Evolutionary conservation across 495 filamentous ascomycete genomes (phyloP).

Genomic region (Symbiotaphrina buchneri): DNA sequence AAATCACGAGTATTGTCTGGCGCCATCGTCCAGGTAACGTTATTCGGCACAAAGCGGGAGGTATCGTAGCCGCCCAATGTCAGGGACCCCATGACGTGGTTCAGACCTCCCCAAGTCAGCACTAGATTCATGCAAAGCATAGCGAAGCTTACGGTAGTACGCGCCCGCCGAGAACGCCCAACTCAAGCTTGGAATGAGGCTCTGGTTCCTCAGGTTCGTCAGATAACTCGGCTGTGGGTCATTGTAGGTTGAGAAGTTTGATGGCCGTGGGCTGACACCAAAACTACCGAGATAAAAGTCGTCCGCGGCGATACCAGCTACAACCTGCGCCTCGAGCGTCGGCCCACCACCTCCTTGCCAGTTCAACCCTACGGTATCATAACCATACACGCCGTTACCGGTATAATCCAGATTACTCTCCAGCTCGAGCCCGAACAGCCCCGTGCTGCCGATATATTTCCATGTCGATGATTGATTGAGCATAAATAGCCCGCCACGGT

Average conservation of each 20-base stretch:
- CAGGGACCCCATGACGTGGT: slow-evolving; percentile 25
- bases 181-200: slow-evolving; percentile 7
- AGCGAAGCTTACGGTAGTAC: slow-evolving; percentile 18
- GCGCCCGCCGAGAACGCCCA: slow-evolving; percentile 19
- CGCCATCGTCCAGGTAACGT: slow-evolving; percentile 23
- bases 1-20: slow-evolving; percentile 24
- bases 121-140: too few relatives aligned
- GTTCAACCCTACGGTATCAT: slow-evolving; percentile 11
- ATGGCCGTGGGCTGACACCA: slow-evolving; percentile 9
- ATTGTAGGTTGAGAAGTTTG: slow-evolving; percentile 12
- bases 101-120: slow-evolving; percentile 15
- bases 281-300: slow-evolving; percentile 14
- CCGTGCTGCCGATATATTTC: slow-evolving; percentile 5
- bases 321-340: slow-evolving; percentile 7
- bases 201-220: slow-evolving; percentile 6
- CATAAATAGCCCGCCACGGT: slow-evolving; percentile 13
- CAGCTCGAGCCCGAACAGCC: slow-evolving; percentile 8
- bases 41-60: slow-evolving; percentile 23
- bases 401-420: slow-evolving; percentile 9
- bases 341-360: slow-evolving; percentile 6
- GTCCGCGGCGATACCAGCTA: slow-evolving; percentile 10
- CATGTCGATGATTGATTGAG: slow-evolving; percentile 10
- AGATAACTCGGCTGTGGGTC: slow-evolving; percentile 11
- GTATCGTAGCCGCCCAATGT: slow-evolving; percentile 34
- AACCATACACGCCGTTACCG: slow-evolving; percentile 11